Conservation (phyloP, 495 filamentous ascomycete genomes). For the Podospora australis region DNA sequence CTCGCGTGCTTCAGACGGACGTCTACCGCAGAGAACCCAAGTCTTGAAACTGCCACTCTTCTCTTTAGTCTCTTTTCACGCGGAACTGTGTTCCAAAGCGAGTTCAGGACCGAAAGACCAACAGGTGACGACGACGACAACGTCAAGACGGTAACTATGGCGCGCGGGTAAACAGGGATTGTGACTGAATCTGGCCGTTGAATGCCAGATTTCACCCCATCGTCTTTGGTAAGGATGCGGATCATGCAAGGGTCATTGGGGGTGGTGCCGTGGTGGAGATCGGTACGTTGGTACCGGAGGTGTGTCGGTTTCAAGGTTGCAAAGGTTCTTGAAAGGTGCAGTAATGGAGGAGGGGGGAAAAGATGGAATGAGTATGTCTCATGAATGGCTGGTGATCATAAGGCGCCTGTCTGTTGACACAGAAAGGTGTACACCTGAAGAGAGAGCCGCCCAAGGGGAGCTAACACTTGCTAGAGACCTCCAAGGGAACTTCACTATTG, state of each 20-base stretch:
- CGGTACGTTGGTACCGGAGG: neutral
- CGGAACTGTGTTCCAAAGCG: too few species aligned
- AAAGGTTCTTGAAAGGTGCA: slow-evolving; percentile 12
- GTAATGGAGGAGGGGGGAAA: neutral
- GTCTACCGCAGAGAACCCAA: too few species aligned
- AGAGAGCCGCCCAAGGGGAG: too few species aligned
- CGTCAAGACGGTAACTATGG: slow-evolving; percentile 10
- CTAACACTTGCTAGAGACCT: too few species aligned
- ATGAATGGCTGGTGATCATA: neutral
- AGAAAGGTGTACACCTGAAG: too few species aligned
- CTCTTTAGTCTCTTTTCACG: neutral
- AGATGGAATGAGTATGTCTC: neutral
- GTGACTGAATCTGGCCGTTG: slow-evolving; percentile 22
- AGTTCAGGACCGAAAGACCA: neutral
- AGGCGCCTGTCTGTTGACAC: slow-evolving; percentile 5
- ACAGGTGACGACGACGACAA: slow-evolving; percentile 13
- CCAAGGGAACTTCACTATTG: too few species aligned
- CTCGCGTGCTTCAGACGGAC: too few species aligned
- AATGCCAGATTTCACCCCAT: slow-evolving; percentile 34
- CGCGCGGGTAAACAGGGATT: slow-evolving; percentile 18
- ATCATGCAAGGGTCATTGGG: slow-evolving; percentile 31
- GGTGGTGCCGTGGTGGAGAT: slow-evolving; percentile 14
- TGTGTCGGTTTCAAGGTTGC: slow-evolving; percentile 16
- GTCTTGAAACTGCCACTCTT: too few species aligned
- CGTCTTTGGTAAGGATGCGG: slow-evolving; percentile 22